A percentile compares a stretch with the other conserved stretches of the same genome.
Conservation (phyloP, 495 filamentous ascomycete genomes). For the Hypoxylon lenormandii region DNA sequence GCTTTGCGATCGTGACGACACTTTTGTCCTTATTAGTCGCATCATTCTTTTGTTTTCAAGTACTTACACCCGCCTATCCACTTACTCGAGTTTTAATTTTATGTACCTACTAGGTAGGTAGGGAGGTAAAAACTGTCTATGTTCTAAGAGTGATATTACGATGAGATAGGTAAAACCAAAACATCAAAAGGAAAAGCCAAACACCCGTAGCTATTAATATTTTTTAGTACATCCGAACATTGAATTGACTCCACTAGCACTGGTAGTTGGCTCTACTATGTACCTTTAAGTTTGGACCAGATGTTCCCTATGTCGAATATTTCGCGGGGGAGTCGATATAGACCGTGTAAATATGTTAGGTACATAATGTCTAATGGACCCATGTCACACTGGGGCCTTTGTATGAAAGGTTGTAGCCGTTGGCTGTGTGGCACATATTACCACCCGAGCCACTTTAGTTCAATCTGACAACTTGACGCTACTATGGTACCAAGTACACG, state of each 20-base stretch:
- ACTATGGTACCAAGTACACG: too few relatives aligned
- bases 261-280: too few relatives aligned
- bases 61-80: background rate
- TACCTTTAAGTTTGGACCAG: constrained; percentile 13
- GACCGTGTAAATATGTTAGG: too few relatives aligned
- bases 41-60: too few relatives aligned
- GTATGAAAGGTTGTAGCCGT: constrained; percentile 35
- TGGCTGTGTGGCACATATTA: constrained; percentile 34
- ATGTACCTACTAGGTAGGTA: too few relatives aligned
- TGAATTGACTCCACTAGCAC: constrained; percentile 23
- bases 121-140: too few relatives aligned
- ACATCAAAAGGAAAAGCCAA: background rate
- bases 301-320: too few relatives aligned
- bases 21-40: background rate
- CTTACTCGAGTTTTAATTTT: too few relatives aligned
- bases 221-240: too few relatives aligned
- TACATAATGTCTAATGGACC: too few relatives aligned
- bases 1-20: constrained; percentile 25
- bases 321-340: too few relatives aligned
- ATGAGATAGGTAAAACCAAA: background rate
- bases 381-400: constrained; percentile 6
- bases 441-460: constrained; percentile 21
- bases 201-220: too few relatives aligned
- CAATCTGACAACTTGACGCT: constrained; percentile 24
- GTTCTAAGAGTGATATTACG: background rate